Conservation (phyloP, 2,329 filamentous ascomycete genomes). For the Aspergillus clavatus region DNA sequence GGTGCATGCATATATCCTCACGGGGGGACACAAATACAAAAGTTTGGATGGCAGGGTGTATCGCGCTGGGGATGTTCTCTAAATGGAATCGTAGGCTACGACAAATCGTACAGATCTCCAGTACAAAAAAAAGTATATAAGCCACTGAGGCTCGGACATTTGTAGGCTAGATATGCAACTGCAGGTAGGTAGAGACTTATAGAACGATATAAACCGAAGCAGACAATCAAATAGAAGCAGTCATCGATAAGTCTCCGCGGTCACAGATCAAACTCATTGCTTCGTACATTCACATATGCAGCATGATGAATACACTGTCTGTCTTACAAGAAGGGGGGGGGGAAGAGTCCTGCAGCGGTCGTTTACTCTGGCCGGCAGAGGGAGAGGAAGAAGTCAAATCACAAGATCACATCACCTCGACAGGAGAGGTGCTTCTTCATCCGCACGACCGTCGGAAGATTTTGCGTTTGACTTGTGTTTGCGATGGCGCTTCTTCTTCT, state of each 20-base stretch:
- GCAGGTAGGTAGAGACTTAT: neutral
- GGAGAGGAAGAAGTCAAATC: neutral
- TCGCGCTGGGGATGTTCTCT: no score
- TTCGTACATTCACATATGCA: neutral
- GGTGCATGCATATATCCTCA: no score
- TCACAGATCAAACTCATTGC: no score
- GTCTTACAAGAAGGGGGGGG: no score
- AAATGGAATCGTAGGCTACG: no score
- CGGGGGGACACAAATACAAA: no score
- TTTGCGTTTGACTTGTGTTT: constrained; percentile 11
- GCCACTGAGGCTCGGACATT: neutral
- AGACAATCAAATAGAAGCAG: no score
- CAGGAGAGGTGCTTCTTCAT: constrained; percentile 14
- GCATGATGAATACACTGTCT: neutral
- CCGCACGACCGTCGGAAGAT: neutral
- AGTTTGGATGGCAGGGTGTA: no score
- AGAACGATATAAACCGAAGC: no score
- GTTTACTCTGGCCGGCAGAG: constrained; percentile 22
- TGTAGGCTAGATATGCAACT: neutral
- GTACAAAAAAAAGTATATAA: neutral
- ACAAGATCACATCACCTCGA: constrained; percentile 4
- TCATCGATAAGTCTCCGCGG: no score
- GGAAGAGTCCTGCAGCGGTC: no score
- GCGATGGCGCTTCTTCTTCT: constrained; percentile 25
- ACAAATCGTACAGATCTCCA: no score